Base-by-base conservation (phyloP, 2,329 filamentous ascomycete genomes). In the Colletotrichum liaoningense region DNA sequence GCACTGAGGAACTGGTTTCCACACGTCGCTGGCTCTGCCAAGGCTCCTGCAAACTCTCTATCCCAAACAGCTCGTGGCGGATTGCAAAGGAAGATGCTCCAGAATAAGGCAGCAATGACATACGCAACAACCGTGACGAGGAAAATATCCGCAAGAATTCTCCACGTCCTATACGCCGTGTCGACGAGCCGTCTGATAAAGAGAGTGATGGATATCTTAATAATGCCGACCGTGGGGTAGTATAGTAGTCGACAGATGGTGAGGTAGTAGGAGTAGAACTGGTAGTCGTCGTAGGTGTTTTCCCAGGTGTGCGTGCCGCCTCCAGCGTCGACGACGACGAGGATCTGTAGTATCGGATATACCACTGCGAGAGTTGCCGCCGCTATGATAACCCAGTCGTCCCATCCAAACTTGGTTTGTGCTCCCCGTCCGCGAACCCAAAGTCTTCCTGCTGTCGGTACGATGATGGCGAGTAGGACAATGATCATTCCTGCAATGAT, bases 91-190 rank as follows among this genome's bases (percentile, higher is more conserved):
- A 81, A 76, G 4, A 77, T 71, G 11, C 72, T 78, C 75, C 77
- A 78, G 63, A 79, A 78, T 2, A 80, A 56, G 1, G 79, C 76
- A 12, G 74, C 62, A 5, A 81, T 22, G 2, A 80, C 75, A 55
- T 77, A 81, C 16, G 66, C 57, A 22, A 77, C 63, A 8, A 81
- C 72, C 2, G 79, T 69, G 30, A 63, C 74, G 16, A 81, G 77
- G 64, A 82, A 81, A n/a, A 77, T 26, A 59, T 79, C 77, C 49
- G 79, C 77, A n/a, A 77, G 71, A 12, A 77, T 73, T 14, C 73
- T 76, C 81, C 81, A 82, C 4, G 66, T 73, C 11, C 52, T 54
- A 38, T 59, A 74, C 0, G 66, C 69, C 9, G 69, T 73, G 19
- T 74, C 69, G 38, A 72, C 69, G n/a, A 74, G 56, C 6, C 73